phyloP scores from a whole-genome alignment of 441 rosid species.

The Eutrema salsugineum region DNA sequence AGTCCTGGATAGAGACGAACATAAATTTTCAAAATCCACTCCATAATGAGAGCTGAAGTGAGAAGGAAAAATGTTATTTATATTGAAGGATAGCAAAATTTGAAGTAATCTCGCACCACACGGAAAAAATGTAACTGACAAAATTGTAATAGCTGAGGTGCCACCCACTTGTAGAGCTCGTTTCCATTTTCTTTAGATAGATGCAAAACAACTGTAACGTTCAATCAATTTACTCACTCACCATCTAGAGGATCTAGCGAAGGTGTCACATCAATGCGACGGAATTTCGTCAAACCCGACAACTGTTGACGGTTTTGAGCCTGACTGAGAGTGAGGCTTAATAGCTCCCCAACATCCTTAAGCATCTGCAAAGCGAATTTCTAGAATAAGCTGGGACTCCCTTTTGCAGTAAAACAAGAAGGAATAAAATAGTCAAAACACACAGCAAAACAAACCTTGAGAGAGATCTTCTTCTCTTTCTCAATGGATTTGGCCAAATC shows the following conservation, averaged over 20 bases:
- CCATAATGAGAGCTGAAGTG: neutral
- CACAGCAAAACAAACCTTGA: conserved; percentile 55
- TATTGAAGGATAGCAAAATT: neutral
- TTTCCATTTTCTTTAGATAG: neutral
- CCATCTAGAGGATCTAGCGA: conserved; percentile 82
- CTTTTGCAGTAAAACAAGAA: neutral
- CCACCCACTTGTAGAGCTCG: neutral
- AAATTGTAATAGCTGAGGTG: neutral
- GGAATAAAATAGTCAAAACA: neutral
- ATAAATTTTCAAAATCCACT: neutral
- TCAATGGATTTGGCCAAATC: conserved; percentile 84
- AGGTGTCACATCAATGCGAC: conserved; percentile 64
- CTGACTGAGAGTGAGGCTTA: conserved; percentile 73
- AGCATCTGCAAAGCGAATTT: conserved; percentile 55
- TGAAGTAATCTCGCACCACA: neutral
- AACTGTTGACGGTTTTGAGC: conserved; percentile 70
- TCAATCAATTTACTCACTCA: conserved; percentile 30
- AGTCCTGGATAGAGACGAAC: conserved; percentile 56
- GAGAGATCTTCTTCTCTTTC: conserved; percentile 82
- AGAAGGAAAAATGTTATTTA: neutral
- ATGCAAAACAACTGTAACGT: neutral
- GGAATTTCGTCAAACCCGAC: conserved; percentile 81
- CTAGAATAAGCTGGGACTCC: conserved; percentile 14
- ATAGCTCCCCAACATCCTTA: conserved; percentile 78
- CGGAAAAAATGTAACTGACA: neutral